A percentile compares a stretch with the other conserved stretches of the same genome.
phyloP scores from a whole-genome alignment of 176 grass and related monocot genomes.

The Oryza officinalis region DNA sequence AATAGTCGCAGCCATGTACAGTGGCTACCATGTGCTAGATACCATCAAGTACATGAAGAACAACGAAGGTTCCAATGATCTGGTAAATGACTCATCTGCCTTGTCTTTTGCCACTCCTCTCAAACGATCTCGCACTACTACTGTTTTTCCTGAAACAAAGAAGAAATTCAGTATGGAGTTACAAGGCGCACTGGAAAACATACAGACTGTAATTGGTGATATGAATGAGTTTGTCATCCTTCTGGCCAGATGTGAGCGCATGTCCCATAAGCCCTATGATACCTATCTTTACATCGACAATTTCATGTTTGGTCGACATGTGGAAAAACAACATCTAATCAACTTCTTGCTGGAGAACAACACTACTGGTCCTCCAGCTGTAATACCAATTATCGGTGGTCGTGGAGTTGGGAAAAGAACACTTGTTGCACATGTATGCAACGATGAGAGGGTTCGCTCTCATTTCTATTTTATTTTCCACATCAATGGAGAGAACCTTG shows the following conservation, averaged over 20 bases:
- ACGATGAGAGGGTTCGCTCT: not conserved
- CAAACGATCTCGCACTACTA: not conserved
- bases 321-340: not conserved
- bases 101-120: not conserved
- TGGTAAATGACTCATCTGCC: not conserved
- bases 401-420: slow-evolving; percentile 16
- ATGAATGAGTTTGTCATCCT: not conserved
- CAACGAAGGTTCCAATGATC: not conserved
- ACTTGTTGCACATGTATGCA: not conserved
- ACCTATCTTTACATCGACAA: not conserved
- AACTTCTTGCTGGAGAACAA: slow-evolving; percentile 14
- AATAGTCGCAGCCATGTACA: not conserved
- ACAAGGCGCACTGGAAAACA: not conserved
- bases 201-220: not conserved
- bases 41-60: not conserved
- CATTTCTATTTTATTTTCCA: not conserved
- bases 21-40: not conserved
- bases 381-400: not conserved
- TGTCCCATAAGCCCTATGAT: not conserved
- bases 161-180: not conserved
- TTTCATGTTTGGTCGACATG: slow-evolving; percentile 31
- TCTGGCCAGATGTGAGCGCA: not conserved
- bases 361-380: not conserved
- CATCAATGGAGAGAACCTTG: not conserved
- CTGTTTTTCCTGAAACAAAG: not conserved